Base-by-base conservation (phyloP, 768 basidiomycete genomes). In the Suillus cothurnatus region DNA sequence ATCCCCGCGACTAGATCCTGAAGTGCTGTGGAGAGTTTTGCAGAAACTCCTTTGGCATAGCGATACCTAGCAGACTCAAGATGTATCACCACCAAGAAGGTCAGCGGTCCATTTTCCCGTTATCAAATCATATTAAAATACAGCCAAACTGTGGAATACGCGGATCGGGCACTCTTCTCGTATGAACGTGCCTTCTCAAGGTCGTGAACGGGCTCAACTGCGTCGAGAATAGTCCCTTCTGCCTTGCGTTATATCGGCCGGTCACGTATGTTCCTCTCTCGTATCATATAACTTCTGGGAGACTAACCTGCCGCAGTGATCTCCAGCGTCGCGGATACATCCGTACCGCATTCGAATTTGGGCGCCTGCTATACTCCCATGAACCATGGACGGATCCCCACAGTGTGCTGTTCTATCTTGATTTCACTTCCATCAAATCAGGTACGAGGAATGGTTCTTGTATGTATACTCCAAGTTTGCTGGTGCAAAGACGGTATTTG, bases 181-280 rank as follows among this genome's bases (percentile, higher is more conserved):
- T 97, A 96, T 67, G 96, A 98, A 71, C 87, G 95, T 14, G 88
- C 92, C 14, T 92, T 98, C 69, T 84, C 94, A 19, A 93, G 95
- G 3, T 81, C 90, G 0, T 97, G 2, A 87, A 79, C 39, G 97
- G 96, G 9, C 77, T 83, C 2, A 92, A 91, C 66, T 85, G 96
- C 14, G 92, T 97, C 14, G 96, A 98, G 77, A 98, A 97, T 70
- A 82, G 97, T 49, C 93, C 94, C 0, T 93, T 99, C 77, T 98
- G 91, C 79, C 85, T 97, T 8, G 95, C 93, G 1, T 67, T 97
- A 1, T 93, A 95, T 69, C 84, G 95, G 63, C 90, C 93, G 71
- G 84, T 95, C 2, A 85, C 87, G 91, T 95, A 75, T 67, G 90
- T 65, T 38, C 23, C 41, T 15, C n/a, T 34, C 28, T 49, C 41